Conservation (phyloP, 257 asterid genomes). For the Coffea canephora region DNA sequence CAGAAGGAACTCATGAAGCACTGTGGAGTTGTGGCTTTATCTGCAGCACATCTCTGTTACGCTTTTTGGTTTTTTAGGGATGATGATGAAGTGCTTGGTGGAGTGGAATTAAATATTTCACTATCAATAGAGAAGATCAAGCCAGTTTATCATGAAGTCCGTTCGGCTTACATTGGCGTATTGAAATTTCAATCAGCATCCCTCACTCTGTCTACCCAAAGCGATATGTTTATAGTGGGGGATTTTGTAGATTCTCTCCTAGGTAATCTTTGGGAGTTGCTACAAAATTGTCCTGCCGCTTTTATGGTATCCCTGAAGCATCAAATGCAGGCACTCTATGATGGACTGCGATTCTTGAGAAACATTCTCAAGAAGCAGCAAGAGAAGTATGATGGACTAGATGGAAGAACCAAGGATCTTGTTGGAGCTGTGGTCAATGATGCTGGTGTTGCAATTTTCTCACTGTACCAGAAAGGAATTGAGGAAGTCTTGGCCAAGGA, state of each 20-base stretch:
- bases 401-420: neutral
- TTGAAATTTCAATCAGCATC: too few species aligned
- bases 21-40: neutral
- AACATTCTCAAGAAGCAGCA: neutral
- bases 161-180: too few species aligned
- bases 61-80: neutral
- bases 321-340: neutral
- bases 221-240: neutral
- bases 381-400: neutral
- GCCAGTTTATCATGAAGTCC: neutral
- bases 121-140: neutral
- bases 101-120: neutral
- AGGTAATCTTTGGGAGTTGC: neutral
- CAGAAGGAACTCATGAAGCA: neutral
- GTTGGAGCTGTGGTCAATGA: neutral
- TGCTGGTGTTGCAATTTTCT: neutral
- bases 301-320: neutral
- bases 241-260: neutral
- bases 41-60: neutral
- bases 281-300: neutral
- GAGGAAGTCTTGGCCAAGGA: neutral
- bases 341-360: neutral
- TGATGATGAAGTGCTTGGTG: neutral
- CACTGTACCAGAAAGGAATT: neutral
- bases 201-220: neutral